A percentile compares a stretch with the other conserved stretches of the same genome.
These are phyloP conservation scores for Hericium rajendrae DNA, from an alignment of 768 basidiomycete species.

Conservation along the genomic window DNA sequence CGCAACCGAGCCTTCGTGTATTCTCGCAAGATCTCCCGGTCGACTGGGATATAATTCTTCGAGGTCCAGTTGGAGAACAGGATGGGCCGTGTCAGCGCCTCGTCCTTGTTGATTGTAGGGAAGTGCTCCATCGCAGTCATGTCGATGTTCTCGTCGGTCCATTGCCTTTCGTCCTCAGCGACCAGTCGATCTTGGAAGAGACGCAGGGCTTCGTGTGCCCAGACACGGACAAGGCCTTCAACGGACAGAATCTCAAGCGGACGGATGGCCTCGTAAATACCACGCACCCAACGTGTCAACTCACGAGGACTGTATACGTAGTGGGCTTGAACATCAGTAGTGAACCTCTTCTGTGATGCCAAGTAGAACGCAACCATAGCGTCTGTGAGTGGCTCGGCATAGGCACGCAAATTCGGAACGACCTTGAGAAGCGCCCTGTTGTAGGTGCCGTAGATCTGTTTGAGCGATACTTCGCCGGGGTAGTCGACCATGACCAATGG, in stretches of 20 bases:
- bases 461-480: conserved; percentile 91
- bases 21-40: conserved; percentile 86
- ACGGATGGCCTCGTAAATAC: conserved; percentile 93
- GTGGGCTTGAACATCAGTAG: conserved; percentile 94
- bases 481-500: conserved; percentile 99
- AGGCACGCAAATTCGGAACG: conserved; percentile 84
- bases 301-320: conserved; percentile 99
- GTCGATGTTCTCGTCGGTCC: conserved; percentile 95
- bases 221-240: conserved; percentile 91
- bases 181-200: conserved; percentile 98
- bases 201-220: conserved; percentile 96
- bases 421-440: conserved; percentile 94
- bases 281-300: conserved; percentile 93
- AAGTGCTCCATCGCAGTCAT: conserved; percentile 77
- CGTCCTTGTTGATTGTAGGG: conserved; percentile 82
- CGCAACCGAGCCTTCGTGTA: conserved; percentile 94
- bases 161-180: conserved; percentile 80
- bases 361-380: conserved; percentile 97
- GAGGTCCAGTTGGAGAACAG: conserved; percentile 99
- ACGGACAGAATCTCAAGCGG: conserved; percentile 90
- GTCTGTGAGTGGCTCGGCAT: conserved; percentile 89
- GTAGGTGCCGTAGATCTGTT: conserved; percentile 98
- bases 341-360: conserved; percentile 89
- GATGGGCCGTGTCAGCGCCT: conserved; percentile 83
- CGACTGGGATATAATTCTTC: conserved; percentile 91